Base-by-base conservation (phyloP, 179 eudicot genomes). In the Amaranthus tricolor region DNA sequence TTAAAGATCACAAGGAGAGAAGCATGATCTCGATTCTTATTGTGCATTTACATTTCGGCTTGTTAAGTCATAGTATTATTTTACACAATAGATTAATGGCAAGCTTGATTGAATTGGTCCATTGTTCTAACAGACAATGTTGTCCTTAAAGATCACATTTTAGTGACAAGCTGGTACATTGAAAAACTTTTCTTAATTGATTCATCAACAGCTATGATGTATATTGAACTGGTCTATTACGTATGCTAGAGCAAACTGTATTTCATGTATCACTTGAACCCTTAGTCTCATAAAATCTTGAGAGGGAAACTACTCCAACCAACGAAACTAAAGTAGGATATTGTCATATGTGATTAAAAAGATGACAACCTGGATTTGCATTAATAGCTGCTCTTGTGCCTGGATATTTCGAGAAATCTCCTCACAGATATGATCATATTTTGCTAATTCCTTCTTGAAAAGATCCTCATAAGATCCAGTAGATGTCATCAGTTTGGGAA, bases 391-490 rank as follows among this genome's bases (percentile, higher is more conserved):
- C 74, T 89, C 97, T 69, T 96, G 98, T 40, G 96, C 94, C 70
- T 87, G 92, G 66, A 96, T 79, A 80, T 93, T 96, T 76, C 86
- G 89, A 48, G 88, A 79, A 78, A 93, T 93, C 68, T 96, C 98
- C 66, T 83, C 81, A 67, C 96, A 96, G 63, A 96, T 89, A 75
- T 78, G 84, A 78, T 89, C 94, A 80, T 91, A 96, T 76, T 96
- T 96, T 45, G 89, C 81, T 65, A 93, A 88, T 84, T 93, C 99
- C 86, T 91, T 93, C 80, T 89, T 89, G 57, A 93, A 96, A 72
- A 96, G 98, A 86, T 96, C 99, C 76, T 96, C 99, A 77, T 89
- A 88, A 9, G 99, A 96, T 68, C 99, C 99, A 70, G 94, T 87
- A 59, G 83, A 85, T 10, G 97, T 87, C 99, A 96, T 96, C 85